Evolutionary conservation across 2,329 filamentous ascomycete species (phyloP).

Genomic region (Monosporascus sp.): DNA sequence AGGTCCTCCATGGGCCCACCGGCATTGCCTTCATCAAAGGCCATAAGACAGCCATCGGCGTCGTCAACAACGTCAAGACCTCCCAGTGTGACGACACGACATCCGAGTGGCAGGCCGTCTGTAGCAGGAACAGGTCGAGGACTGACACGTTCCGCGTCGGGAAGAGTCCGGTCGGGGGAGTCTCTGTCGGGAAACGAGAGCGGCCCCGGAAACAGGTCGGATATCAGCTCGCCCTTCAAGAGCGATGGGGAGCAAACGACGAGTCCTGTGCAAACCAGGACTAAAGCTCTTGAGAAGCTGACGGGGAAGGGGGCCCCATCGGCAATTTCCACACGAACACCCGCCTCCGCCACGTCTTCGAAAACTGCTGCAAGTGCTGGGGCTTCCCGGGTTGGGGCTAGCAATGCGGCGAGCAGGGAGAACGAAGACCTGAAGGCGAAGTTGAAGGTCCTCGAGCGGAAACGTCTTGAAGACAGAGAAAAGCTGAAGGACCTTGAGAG

Average conservation of each 20-base stretch:
- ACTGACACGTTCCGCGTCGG: constrained; percentile 31
- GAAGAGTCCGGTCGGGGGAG: constrained; percentile 41
- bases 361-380: constrained; percentile 25
- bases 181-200: constrained; percentile 38
- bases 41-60: constrained; percentile 38
- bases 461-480: constrained; percentile 78
- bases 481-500: constrained; percentile 74
- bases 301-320: constrained; percentile 19
- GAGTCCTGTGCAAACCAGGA: constrained; percentile 46
- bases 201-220: constrained; percentile 28
- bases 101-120: constrained; percentile 33
- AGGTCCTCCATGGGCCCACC: constrained; percentile 67
- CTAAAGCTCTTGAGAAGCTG: constrained; percentile 47
- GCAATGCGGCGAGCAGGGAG: constrained; percentile 54
- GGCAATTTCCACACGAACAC: constrained; percentile 13
- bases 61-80: constrained; percentile 33
- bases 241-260: constrained; percentile 45
- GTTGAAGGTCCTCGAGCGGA: constrained; percentile 80
- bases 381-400: constrained; percentile 35
- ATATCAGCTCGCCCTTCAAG: constrained; percentile 41
- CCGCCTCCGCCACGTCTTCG: constrained; percentile 26
- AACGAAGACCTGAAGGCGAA: constrained; percentile 88
- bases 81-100: constrained; percentile 25
- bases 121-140: constrained; percentile 27
- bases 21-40: constrained; percentile 38